Conservation (phyloP, 352 stramenopile genomes). For the Albugo laibachii region DNA sequence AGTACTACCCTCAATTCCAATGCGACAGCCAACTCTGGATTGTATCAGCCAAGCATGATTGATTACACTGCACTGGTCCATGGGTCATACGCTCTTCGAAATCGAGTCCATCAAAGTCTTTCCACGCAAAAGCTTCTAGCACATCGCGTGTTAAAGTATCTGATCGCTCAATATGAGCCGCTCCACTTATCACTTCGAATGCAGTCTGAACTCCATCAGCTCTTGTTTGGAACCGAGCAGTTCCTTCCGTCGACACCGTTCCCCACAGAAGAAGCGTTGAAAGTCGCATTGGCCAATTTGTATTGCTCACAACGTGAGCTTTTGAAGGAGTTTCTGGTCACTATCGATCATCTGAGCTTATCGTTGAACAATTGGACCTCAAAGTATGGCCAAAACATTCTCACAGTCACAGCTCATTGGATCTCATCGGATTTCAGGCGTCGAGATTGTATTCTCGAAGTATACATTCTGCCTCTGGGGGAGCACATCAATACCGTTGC, state of each 20-base stretch:
- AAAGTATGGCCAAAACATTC: conserved; percentile 52
- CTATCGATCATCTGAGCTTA: conserved; percentile 49
- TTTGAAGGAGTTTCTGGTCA: conserved; percentile 52
- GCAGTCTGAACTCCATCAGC: conserved; percentile 28
- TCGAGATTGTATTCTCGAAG: conserved; percentile 53
- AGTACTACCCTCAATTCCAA: too few species aligned
- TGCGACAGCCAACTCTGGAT: too few species aligned
- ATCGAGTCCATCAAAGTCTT: not conserved
- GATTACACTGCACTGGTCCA: too few species aligned
- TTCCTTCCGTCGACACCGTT: conserved; percentile 15
- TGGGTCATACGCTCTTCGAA: too few species aligned
- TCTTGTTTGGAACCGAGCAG: conserved; percentile 27
- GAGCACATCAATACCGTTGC: conserved; percentile 62
- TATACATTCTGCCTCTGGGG: conserved; percentile 53
- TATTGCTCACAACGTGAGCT: conserved; percentile 71
- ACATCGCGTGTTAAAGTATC: conserved; percentile 46
- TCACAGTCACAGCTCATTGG: conserved; percentile 63
- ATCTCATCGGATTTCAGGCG: conserved; percentile 52
- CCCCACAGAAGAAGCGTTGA: conserved; percentile 43
- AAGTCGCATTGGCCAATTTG: conserved; percentile 42
- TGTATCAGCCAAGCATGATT: too few species aligned
- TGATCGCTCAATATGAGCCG: conserved; percentile 58
- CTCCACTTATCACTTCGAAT: conserved; percentile 40
- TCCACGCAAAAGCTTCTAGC: conserved; percentile 41
- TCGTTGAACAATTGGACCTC: conserved; percentile 71